Conservation (phyloP, 73 alveolate genomes). For the Effrenium voratum region DNA sequence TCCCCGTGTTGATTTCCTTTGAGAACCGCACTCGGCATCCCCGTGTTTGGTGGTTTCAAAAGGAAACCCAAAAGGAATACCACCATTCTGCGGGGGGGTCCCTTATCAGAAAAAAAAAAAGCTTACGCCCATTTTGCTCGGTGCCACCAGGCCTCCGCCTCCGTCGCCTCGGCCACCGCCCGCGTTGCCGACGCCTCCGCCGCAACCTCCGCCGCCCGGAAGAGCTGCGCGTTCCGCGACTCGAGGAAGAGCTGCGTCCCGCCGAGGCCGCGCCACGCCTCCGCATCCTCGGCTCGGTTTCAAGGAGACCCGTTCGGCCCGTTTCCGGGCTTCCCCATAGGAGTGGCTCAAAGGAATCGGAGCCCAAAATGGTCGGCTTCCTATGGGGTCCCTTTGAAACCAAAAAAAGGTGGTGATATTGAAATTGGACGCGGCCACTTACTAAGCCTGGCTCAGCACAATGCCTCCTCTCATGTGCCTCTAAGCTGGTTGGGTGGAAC, state of each 20-base stretch:
- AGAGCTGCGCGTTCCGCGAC: background rate
- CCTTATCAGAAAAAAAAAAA: too few species aligned
- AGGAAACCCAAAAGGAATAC: background rate
- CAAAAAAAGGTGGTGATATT: too few species aligned
- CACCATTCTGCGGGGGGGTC: background rate
- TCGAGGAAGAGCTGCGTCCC: conserved; percentile 28
- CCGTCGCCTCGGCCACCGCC: background rate
- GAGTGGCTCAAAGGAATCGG: background rate
- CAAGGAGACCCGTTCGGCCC: background rate
- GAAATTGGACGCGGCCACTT: background rate
- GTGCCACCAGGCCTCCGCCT: background rate
- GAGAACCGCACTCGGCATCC: too few species aligned
- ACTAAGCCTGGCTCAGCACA: background rate
- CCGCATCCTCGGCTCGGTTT: background rate
- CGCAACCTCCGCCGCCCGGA: background rate
- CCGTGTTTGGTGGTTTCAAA: too few species aligned
- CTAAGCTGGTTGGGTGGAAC: too few species aligned
- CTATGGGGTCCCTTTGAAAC: background rate
- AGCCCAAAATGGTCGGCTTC: too few species aligned
- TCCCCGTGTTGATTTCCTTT: too few species aligned
- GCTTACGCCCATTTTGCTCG: background rate
- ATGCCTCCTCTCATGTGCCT: background rate
- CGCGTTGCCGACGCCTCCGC: background rate
- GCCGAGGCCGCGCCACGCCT: background rate
- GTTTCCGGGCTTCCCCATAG: background rate